A percentile compares a stretch with the other conserved stretches of the same genome.
phyloP scores from a whole-genome alignment of 768 basidiomycete genomes.

The Rickenella mellea region DNA sequence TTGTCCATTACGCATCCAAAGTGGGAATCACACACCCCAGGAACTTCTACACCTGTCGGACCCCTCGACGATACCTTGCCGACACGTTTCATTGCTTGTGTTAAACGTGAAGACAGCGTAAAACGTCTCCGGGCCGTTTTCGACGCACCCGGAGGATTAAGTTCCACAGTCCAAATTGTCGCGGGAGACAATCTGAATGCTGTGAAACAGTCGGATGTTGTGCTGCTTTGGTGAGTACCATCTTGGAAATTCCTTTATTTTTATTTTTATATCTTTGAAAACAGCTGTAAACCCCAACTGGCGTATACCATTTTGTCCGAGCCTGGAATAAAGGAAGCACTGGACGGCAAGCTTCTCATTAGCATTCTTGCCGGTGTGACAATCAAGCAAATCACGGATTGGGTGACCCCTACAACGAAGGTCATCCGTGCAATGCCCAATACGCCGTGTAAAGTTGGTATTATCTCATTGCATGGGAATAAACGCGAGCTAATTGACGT shows the following conservation, averaged over 20 bases:
- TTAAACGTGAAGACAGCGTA: conserved; percentile 69
- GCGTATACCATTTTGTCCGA: conserved; percentile 66
- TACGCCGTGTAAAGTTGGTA: conserved; percentile 82
- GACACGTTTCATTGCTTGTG: conserved; percentile 77
- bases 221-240: conserved; percentile 71
- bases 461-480: not conserved
- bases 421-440: conserved; percentile 98
- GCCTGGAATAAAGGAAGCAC: conserved; percentile 69
- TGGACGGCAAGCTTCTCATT: conserved; percentile 86
- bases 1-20: conserved; percentile 26
- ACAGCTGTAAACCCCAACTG: conserved; percentile 89
- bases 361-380: conserved; percentile 98
- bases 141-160: conserved; percentile 44
- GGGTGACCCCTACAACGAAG: conserved; percentile 69
- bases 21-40: conserved; percentile 65
- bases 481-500: not conserved
- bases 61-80: conserved; percentile 65
- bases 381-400: conserved; percentile 64
- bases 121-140: conserved; percentile 58
- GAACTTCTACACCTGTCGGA: conserved; percentile 57
- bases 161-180: conserved; percentile 59
- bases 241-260: not conserved
- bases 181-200: conserved; percentile 65
- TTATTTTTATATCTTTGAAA: not conserved
- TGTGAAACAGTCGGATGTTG: conserved; percentile 67